phyloP scores from a whole-genome alignment of 2,329 filamentous ascomycete species.

The Akanthomyces lecanii region DNA sequence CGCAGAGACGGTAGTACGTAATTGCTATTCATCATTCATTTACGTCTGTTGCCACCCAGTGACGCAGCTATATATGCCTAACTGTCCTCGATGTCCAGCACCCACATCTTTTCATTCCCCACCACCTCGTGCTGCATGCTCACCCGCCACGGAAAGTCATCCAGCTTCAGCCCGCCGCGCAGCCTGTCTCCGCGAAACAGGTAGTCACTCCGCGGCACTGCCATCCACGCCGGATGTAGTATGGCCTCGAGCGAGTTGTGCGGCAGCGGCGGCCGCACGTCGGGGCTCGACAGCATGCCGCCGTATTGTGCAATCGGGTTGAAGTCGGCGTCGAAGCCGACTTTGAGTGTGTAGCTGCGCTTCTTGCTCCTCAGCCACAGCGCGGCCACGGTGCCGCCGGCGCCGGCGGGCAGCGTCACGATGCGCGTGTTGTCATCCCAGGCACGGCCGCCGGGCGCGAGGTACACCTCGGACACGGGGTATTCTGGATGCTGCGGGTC shows the following conservation, averaged over 20 bases:
- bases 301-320: conserved; percentile 14
- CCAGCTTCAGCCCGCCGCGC: background rate
- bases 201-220: conserved; percentile 2
- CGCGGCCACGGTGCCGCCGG: conserved; percentile 5
- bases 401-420: conserved; percentile 10
- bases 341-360: conserved; percentile 9
- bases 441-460: background rate
- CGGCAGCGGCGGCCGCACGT: background rate
- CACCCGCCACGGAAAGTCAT: background rate
- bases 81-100: conserved; percentile 10
- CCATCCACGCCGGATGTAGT: conserved; percentile 9
- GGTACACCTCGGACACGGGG: background rate
- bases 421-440: conserved; percentile 13
- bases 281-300: conserved; percentile 10
- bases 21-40: background rate
- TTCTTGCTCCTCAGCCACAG: background rate
- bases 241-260: conserved; percentile 4
- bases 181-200: conserved; percentile 6
- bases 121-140: background rate
- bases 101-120: conserved; percentile 6
- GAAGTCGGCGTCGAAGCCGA: conserved; percentile 17
- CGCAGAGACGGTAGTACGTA: background rate
- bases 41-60: background rate
- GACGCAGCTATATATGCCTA: background rate
- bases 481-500: background rate